These are phyloP conservation scores for Thuja plicata DNA, from an alignment of 83 land plant genomes.

Conservation along the genomic window DNA sequence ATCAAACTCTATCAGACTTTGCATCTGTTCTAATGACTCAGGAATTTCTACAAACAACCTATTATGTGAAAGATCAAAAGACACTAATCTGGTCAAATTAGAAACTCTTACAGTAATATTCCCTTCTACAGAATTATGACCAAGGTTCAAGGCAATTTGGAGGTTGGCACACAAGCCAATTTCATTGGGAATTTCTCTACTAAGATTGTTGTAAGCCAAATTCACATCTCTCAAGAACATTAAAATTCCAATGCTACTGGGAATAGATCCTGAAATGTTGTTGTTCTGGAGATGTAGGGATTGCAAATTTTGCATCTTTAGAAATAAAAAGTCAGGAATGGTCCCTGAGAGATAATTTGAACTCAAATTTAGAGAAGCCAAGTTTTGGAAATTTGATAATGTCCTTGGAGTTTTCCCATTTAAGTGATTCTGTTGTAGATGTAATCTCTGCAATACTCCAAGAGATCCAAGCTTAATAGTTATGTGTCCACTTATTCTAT, in stretches of 20 bases:
- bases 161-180: constrained; percentile 21
- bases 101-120: constrained; percentile 37
- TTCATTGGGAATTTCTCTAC: constrained; percentile 37
- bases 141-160: constrained; percentile 39
- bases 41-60: constrained; percentile 49
- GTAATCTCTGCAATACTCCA: background rate
- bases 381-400: background rate
- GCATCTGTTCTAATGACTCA: constrained; percentile 18
- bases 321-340: background rate
- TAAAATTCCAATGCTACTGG: background rate
- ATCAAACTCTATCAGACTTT: constrained; percentile 16
- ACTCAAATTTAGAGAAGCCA: background rate
- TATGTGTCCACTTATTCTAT: background rate
- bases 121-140: constrained; percentile 41
- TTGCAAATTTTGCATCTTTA: background rate
- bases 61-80: constrained; percentile 53
- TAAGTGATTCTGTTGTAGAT: background rate
- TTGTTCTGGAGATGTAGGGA: constrained; percentile 18
- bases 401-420: background rate
- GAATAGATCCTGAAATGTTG: constrained; percentile 15
- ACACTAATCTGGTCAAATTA: constrained; percentile 18
- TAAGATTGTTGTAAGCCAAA: constrained; percentile 37
- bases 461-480: background rate
- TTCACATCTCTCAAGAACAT: constrained; percentile 29
- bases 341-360: background rate